Evolutionary conservation across 1,284 basidiomycete species (phyloP).

Genomic region (Microbotryum intermedium): DNA sequence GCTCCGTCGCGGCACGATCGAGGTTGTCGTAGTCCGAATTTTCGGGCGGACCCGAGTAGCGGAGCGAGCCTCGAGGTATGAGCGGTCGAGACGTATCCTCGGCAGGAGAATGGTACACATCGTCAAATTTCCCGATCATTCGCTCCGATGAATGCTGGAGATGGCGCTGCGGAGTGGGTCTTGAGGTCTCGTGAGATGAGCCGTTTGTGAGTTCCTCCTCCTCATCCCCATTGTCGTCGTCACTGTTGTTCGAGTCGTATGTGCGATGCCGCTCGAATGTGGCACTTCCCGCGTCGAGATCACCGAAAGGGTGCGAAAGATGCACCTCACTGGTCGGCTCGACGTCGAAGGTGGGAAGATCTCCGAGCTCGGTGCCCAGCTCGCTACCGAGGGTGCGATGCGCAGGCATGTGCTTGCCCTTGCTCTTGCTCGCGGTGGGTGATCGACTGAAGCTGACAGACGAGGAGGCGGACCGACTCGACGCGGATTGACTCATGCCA

Average conservation of each 20-base stretch:
- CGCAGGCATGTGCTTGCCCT: background rate
- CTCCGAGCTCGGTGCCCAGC: slow-evolving; percentile 45
- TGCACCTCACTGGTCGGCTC: slow-evolving; percentile 2
- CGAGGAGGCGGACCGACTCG: background rate
- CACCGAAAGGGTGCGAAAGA: too few species aligned
- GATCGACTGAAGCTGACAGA: background rate
- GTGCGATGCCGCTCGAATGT: too few species aligned
- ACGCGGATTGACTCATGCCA: background rate
- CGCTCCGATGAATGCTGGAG: background rate
- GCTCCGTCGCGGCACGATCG: background rate
- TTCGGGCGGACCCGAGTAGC: slow-evolving; percentile 13
- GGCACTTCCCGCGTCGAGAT: too few species aligned
- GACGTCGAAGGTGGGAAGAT: slow-evolving; percentile 37
- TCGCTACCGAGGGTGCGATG: slow-evolving; percentile 51
- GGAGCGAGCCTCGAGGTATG: background rate
- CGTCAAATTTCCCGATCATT: background rate
- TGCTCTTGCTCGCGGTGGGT: background rate
- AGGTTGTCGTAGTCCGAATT: slow-evolving; percentile 22
- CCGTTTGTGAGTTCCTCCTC: background rate
- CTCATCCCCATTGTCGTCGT: slow-evolving; percentile 5
- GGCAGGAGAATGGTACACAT: background rate
- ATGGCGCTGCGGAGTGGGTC: background rate
- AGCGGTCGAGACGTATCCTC: slow-evolving; percentile 4
- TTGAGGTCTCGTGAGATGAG: background rate
- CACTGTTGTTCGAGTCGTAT: slow-evolving; percentile 39